Base-by-base conservation (phyloP, 768 basidiomycete species). In the Xerocomellus intermedius region DNA sequence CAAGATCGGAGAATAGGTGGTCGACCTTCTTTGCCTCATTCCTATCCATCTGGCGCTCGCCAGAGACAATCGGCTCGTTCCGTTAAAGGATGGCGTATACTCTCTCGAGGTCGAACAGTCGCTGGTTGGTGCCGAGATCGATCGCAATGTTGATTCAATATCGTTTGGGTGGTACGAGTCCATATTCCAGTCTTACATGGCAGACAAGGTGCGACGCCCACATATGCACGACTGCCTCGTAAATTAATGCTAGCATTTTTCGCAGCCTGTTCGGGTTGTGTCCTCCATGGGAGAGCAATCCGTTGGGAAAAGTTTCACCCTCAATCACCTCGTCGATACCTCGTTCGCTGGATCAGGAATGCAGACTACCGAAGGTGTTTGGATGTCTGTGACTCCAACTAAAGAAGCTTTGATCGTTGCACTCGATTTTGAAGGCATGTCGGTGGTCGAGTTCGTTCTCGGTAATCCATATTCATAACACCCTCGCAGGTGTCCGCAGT, bases 201-300 rank as follows among this genome's bases (percentile, higher is more conserved):
- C 80, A 9, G 69, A 73, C 36, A 85, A 81, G 75, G 83, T 77
- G 24, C 47, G 52, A 26, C 30, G 3, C 21, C 41, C 24, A 1
- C n/a, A 2, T 12, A 14, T 19, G 6, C 5, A 30, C 10, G 24
- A 37, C 19, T n/a, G 0, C 4, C 7, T 33, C 14, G 2, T 24
- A 5, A 44, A 9, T 33, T 49, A 2, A 51, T 39, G 36, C 44
- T 58, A 1, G 0, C 12, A 2, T 30, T 38, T 46, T 53, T 48
- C 19, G 13, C 50, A 85, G 81, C 81, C 81, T 10, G 84, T 85
- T 16, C 80, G 78, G 48, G 84, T 85, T 4, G 82, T 85, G 2
- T 84, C 84, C 0, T 85, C 83, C 1, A 86, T 85, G 83, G 83
- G 83, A 6, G 83, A 84, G 61, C 84, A 84, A 64, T 83, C 82